Conservation (phyloP, 352 stramenopile genomes). For the Phytopythium aichiense region DNA sequence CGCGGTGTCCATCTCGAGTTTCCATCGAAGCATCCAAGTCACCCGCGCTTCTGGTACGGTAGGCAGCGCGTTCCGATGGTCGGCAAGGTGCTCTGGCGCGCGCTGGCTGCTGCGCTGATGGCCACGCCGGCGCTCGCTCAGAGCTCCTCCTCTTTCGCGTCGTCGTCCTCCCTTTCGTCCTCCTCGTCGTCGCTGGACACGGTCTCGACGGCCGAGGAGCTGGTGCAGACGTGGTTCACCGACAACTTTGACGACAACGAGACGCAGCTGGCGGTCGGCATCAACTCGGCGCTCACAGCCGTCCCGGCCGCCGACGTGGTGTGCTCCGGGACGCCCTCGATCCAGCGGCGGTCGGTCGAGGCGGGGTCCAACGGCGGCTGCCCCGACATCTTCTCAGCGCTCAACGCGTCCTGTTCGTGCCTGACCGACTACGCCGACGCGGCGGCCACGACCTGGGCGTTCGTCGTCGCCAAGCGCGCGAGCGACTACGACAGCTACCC, state of each 20-base stretch:
- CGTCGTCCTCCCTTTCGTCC: constrained; percentile 5
- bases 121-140: background rate
- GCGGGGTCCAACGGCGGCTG: constrained; percentile 22
- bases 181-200: background rate
- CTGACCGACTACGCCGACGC: constrained; percentile 15
- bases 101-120: too few species aligned
- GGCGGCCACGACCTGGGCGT: constrained; percentile 16
- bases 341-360: constrained; percentile 17
- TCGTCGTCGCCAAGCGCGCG: constrained; percentile 12
- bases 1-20: background rate
- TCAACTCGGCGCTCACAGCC: constrained; percentile 18
- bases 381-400: constrained; percentile 26
- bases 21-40: background rate
- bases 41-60: background rate
- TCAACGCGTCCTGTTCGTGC: constrained; percentile 26
- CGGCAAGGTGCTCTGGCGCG: background rate
- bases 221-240: constrained; percentile 29
- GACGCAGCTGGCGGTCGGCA: constrained; percentile 27
- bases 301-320: constrained; percentile 21
- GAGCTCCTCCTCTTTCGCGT: background rate
- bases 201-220: constrained; percentile 13
- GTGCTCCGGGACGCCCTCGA: constrained; percentile 20
- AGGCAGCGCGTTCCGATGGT: background rate
- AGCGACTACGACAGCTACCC: constrained; percentile 14
- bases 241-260: constrained; percentile 23